Evolutionary conservation across 2,329 filamentous ascomycete genomes (phyloP), one percentile per base, ranked within the genome.

Genomic region (Colletotrichum melonis): DNA sequence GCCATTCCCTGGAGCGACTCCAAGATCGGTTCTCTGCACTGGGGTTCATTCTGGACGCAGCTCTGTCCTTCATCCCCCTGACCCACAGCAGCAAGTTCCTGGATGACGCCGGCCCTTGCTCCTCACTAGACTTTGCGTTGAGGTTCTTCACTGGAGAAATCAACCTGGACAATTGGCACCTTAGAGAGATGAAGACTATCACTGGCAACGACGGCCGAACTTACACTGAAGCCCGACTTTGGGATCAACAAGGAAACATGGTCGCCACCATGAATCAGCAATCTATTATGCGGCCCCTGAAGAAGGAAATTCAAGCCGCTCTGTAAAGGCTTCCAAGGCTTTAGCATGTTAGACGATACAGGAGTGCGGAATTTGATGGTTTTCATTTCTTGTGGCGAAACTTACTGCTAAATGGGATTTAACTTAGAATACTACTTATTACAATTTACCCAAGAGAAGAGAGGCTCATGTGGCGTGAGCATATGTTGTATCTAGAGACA

Each of bases 211-310:
- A 79, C 26, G 87, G 86, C 1, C 79, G 88, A 32, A 83, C 85
- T 2, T 88, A 82, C 76, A 79, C 80, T 1, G 87, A 89, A 78
- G 79, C 76, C 0, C 81, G 83, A 69, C 56, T 89, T 3, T 88
- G 82, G 81, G 83, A 88, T 76, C 79, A 80, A 66, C 68, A 81
- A 46, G 86, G 87, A 0, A 82, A 79, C 54, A 75, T 87, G 75
- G 78, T 88, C 1, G 87, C 86, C 16, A 81, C 77, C 56, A 87
- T 88, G 84, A 86, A 83, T 11, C 87, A 89, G 79, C 85, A 88
- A 79, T 81, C 78, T 7, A 84, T 84, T 42, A 66, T 84, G 75
- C 66, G 82, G 57, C 75, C 77, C 11, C 38, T 30, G 49, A 67
- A 73, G 49, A 26, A 26, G 9, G 14, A 22, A 5, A 14, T 35